Base-by-base conservation (phyloP, 192 early-diverging fungal species). In the Fimicolochytrium jonesii region DNA sequence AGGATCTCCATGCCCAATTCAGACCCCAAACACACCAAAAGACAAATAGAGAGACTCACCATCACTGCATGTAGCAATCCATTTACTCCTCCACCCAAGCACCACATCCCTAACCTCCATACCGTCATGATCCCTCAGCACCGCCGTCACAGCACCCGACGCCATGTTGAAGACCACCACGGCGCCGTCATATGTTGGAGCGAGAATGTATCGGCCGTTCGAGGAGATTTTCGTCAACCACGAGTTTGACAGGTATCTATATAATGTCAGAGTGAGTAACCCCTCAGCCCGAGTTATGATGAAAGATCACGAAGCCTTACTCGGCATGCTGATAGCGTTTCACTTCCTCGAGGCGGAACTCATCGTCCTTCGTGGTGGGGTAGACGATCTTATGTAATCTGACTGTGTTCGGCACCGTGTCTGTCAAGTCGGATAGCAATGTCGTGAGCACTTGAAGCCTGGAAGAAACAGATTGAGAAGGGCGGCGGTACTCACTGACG, bases 91-190 rank as follows among this genome's bases (percentile, higher is more conserved):
- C 30, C 92, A 92, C 59, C 95, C 93, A 69, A 94, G 89, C 42
- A 92, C 77, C 31, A 92, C 86, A 74, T 97, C 94, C 33, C 94
- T 83, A n/a, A 97, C 89, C 68, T 97, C 94, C 7, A 93, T 58
- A 66, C 61, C 74, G 42, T 95, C 87, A 59, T 97, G 93, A 49
- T 95, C 92, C 49, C 88, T 83, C 52, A 97, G 69, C 15, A 95
- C 77, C 1, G 77, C 87, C 4, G 86, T 82, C 4, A 93, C 80
- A 52, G 88, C 68, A 0, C 92, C 92, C 0, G 86, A 89, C 34
- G 78, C 73, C 33, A 95, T 62, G 64, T 88, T 84, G 62, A 90
- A 97, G 17, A 89, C 73, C 69, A 93, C 92, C 20, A 95, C 84
- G 48, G 91, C 85, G 0, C 94, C 94, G 59, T 88, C 87, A 43